Base-by-base conservation (phyloP, 257 asterid species). In the Ligustrum vulgare region DNA sequence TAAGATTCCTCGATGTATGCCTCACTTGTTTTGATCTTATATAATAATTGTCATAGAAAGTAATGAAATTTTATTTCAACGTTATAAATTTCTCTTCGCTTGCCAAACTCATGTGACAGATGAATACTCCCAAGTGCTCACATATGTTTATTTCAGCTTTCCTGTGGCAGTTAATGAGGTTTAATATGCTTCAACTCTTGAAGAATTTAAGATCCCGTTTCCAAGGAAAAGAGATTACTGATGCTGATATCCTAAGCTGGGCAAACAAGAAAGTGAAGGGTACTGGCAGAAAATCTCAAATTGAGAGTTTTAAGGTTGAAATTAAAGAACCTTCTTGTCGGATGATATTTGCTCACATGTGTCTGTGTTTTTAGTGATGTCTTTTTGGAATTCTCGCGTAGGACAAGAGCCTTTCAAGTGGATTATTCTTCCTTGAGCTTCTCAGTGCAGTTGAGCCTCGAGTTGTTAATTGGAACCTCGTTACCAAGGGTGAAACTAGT, bases 141-240 rank as follows among this genome's bases (percentile, higher is more conserved):
- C 47, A 41, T 41, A 41, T 39, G 47, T 11, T 41, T 41, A 41
- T 79, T 76, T 83, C 93, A 94, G 99, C 99, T 71, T 94, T 89
- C 80, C 93, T 92, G 76, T 94, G 99, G 99, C 99, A 94, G 85
- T 79, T 92, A 91, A 91, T 94, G 99, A 92, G 96, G 83, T 89
- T 85, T 81, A 92, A 88, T 82, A 94, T 94, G 93, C 99, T 94
- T 82, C 96, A 94, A 84, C 96, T 94, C 78, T 80, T 94, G 83
- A 94, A 92, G 85, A 94, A 92, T 79, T 78, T 94, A 67, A 91
- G 97, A 82, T 85, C 97, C 8, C 94, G 94, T 68, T 94, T 84
- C 82, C 94, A 85, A 84, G 99, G 93, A 22, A 92, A 84, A 93
- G 99, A 89, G 84, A 80, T 94, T 31, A 83, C 85, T 35, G 99